Conservation (phyloP, 176 grass and related monocot genomes). For the Eremochloa ophiuroides region DNA sequence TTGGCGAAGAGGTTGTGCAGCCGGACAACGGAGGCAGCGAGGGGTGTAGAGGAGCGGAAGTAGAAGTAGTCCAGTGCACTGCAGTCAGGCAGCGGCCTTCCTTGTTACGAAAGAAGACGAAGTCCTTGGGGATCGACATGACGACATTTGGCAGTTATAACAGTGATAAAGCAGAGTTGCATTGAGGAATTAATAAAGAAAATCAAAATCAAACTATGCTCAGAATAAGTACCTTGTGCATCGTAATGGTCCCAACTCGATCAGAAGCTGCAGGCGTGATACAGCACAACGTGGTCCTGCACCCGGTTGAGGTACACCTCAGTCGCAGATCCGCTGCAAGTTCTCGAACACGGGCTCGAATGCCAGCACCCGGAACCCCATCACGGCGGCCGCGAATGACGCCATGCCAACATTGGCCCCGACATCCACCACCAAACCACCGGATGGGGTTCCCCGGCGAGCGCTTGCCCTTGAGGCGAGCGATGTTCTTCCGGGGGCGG, state of each 20-base stretch:
- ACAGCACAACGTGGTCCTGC: constrained; percentile 43
- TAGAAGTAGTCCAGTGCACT: too few species aligned
- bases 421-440: constrained; percentile 66
- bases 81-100: too few species aligned
- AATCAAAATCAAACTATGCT: not conserved
- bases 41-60: too few species aligned
- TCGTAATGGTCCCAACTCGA: constrained; percentile 69
- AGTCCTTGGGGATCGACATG: too few species aligned
- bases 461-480: constrained; percentile 70
- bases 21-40: too few species aligned
- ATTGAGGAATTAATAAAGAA: too few species aligned
- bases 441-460: too few species aligned
- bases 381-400: constrained; percentile 71
- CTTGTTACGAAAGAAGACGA: too few species aligned
- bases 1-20: too few species aligned
- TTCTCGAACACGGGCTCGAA: constrained; percentile 94
- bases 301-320: constrained; percentile 72
- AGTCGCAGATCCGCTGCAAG: constrained; percentile 76
- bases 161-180: too few species aligned
- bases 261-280: constrained; percentile 61
- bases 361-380: constrained; percentile 77
- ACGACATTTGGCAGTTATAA: too few species aligned
- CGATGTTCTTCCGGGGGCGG: constrained; percentile 78
- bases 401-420: constrained; percentile 95
- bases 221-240: constrained; percentile 43